Evolutionary conservation across 2,329 filamentous ascomycete genomes (phyloP), one percentile per base, ranked within the genome.

Genomic region (Leptodontidium sp.): DNA sequence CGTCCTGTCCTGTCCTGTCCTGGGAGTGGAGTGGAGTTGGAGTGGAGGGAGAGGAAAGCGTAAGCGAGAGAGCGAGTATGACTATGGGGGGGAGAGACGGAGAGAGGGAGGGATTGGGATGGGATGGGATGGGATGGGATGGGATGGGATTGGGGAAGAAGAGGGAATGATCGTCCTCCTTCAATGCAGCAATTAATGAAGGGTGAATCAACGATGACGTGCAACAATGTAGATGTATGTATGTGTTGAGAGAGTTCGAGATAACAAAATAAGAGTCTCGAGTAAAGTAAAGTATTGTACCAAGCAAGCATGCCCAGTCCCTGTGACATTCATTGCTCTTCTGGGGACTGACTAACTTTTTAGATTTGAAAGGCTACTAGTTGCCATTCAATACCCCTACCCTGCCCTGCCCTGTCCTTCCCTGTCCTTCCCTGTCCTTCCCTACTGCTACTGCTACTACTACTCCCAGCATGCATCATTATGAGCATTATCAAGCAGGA

Each of bases 401-500:
- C 12, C 4, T 4, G 11, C 40, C 40, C 29, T 32, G 29, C 29
- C 29, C 29, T 6, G 3, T 6, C 29, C 6, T 3, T n/a, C n/a
- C n/a, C n/a, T n/a, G n/a, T n/a, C n/a, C n/a, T n/a, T n/a, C 21
- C 21, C 21, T 21, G 21, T 21, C 21, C 21, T 21, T 21, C 21
- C 21, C 21, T 21, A 21, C 21, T 21, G 21, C 21, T 21, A 21
- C 21, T 21, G 21, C 21, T 21, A 21, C 21, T 21, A 21, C 21
- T 21, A 21, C 21, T 21, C 21, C 21, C 21, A 21, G 21, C 21
- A 21, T 21, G 21, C 21, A 21, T 21, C 29, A 32, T 32, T 6
- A 32, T 47, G 45, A 12, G 8, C 35, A 58, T 58, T 40, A 58
- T 58, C 35, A 43, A 59, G 35, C 57, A 59, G 57, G 38, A 45